Percentiles rank a stretch among this genome's conserved stretches.
Conservation (phyloP, 2,329 filamentous ascomycete species). For the Penicillium sp. region DNA sequence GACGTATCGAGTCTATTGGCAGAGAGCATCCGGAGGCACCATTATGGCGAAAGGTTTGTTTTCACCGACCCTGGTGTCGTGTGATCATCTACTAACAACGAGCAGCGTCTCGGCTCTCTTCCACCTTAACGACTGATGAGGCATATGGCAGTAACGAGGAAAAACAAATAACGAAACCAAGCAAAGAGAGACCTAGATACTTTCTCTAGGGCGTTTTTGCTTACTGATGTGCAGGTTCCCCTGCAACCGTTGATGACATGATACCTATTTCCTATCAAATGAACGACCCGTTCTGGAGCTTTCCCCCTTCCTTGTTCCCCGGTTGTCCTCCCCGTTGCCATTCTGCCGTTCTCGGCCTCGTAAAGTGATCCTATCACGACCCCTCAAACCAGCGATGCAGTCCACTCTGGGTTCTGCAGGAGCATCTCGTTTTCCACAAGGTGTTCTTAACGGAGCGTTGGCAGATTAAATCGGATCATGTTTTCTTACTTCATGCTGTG, state of each 20-base stretch:
- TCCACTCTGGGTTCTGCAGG: constrained; percentile 69
- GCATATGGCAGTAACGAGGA: constrained; percentile 22
- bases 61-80: constrained; percentile 49
- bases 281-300: constrained; percentile 7
- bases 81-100: constrained; percentile 21
- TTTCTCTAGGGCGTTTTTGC: constrained; percentile 17
- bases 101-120: constrained; percentile 58
- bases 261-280: constrained; percentile 25
- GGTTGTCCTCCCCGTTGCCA: constrained; percentile 1
- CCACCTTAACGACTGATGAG: constrained; percentile 56
- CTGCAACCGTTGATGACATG: constrained; percentile 24
- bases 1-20: constrained; percentile 84
- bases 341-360: constrained; percentile 9
- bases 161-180: constrained; percentile 7
- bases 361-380: constrained; percentile 12
- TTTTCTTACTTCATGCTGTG: constrained; percentile 25
- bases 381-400: constrained; percentile 66
- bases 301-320: not conserved
- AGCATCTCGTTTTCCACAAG: constrained; percentile 64
- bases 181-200: constrained; percentile 10
- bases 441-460: constrained; percentile 81
- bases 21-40: constrained; percentile 92
- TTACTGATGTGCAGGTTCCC: constrained; percentile 23
- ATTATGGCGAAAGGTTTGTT: constrained; percentile 82
- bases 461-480: constrained; percentile 54